These are phyloP conservation scores for Trichoderma oligosporum DNA, from an alignment of 2,329 filamentous ascomycete species.

Conservation along the genomic window DNA sequence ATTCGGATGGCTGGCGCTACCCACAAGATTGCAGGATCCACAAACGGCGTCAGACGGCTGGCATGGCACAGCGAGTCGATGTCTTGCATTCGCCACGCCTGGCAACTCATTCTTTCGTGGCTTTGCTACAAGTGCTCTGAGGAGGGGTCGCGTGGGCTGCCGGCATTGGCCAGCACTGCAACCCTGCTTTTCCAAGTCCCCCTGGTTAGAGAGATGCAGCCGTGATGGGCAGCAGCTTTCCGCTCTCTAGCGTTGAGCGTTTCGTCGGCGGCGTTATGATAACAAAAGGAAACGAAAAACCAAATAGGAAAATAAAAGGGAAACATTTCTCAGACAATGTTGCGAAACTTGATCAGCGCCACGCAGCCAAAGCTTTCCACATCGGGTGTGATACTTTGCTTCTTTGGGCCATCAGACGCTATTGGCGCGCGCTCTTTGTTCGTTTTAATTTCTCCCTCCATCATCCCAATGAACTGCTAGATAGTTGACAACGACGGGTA, in stretches of 20 bases:
- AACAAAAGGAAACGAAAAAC: background rate
- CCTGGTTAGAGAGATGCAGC: background rate
- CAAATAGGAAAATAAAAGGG: background rate
- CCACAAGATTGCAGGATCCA: conserved; percentile 36
- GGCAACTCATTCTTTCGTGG: conserved; percentile 16
- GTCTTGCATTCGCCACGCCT: conserved; percentile 32
- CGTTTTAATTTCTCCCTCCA: background rate
- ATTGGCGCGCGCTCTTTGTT: conserved; percentile 13
- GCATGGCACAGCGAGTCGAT: conserved; percentile 42
- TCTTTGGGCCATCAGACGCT: conserved; percentile 6
- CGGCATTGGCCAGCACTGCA: conserved; percentile 31
- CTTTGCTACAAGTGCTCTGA: conserved; percentile 30
- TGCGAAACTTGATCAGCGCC: conserved; percentile 10
- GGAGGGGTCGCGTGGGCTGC: conserved; percentile 31
- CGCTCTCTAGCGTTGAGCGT: background rate
- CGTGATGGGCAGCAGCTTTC: background rate
- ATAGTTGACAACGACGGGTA: background rate
- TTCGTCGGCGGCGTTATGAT: background rate
- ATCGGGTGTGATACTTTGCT: conserved; percentile 4
- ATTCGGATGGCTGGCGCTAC: conserved; percentile 37
- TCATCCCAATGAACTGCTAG: background rate
- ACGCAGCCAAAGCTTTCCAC: conserved; percentile 4
- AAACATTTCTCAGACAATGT: background rate
- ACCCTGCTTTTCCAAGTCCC: background rate
- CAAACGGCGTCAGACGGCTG: conserved; percentile 37